These are phyloP conservation scores for Fragosphaeria purpurea DNA, from an alignment of 2,329 filamentous ascomycete genomes.

Conservation along the genomic window DNA sequence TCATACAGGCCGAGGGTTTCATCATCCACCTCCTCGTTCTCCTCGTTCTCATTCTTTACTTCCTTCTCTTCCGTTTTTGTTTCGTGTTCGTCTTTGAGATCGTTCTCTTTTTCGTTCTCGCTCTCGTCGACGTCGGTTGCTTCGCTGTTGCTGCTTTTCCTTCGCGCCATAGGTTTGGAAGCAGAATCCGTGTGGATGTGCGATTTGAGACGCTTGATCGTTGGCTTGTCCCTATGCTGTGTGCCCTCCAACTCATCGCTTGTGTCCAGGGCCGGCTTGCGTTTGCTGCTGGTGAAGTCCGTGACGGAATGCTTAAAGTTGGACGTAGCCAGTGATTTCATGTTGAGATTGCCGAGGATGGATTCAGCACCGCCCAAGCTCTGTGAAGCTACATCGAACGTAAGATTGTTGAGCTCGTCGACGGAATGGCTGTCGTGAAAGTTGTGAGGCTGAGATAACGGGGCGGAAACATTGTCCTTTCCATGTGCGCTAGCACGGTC, in stretches of 20 bases:
- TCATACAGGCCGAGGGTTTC: slow-evolving; percentile 38
- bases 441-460: slow-evolving; percentile 12
- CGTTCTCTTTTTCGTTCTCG: too few relatives aligned
- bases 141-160: too few relatives aligned
- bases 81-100: too few relatives aligned
- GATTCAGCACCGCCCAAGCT: slow-evolving; percentile 43
- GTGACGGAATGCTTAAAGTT: slow-evolving; percentile 14
- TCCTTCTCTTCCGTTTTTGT: too few relatives aligned
- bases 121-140: too few relatives aligned
- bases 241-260: slow-evolving; percentile 40
- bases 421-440: slow-evolving; percentile 28
- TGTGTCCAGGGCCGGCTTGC: slow-evolving; percentile 40
- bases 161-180: too few relatives aligned
- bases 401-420: slow-evolving; percentile 41
- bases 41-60: not conserved
- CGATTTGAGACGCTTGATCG: slow-evolving; percentile 47
- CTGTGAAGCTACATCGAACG: slow-evolving; percentile 44
- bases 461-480: slow-evolving; percentile 12
- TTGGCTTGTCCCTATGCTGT: slow-evolving; percentile 29
- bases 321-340: slow-evolving; percentile 26
- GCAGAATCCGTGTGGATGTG: slow-evolving; percentile 30
- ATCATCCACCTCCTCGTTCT: slow-evolving; percentile 32
- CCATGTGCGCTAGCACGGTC: slow-evolving; percentile 7
- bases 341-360: slow-evolving; percentile 32
- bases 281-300: slow-evolving; percentile 41